Conservation (phyloP, 2,329 filamentous ascomycete genomes). For the Zymoseptoria brevis region DNA sequence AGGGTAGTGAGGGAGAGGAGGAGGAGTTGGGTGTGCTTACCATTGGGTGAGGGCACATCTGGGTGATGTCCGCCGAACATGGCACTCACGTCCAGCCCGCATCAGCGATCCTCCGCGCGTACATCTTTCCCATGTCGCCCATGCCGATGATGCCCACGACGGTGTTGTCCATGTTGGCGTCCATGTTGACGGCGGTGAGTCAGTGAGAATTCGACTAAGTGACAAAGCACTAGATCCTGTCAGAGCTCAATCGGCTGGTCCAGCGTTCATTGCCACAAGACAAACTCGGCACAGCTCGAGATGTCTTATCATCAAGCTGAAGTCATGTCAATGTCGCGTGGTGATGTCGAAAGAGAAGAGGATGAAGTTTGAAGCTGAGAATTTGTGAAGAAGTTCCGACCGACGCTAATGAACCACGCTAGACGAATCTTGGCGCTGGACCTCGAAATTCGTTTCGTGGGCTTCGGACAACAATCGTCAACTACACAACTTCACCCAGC, state of each 20-base stretch:
- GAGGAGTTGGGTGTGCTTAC: constrained; percentile 27
- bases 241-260: neutral
- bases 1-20: constrained; percentile 16
- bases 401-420: neutral
- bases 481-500: constrained; percentile 23
- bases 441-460: neutral
- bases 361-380: constrained; percentile 1
- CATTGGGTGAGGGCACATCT: constrained; percentile 17
- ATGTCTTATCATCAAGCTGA: neutral
- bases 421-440: neutral
- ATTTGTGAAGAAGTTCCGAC: neutral
- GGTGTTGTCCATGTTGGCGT: constrained; percentile 53
- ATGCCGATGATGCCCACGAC: constrained; percentile 93
- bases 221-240: neutral
- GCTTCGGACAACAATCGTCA: neutral
- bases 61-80: constrained; percentile 6
- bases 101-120: constrained; percentile 75
- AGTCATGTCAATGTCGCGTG: neutral
- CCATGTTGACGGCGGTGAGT: constrained; percentile 1
- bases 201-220: neutral
- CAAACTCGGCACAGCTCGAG: neutral
- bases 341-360: constrained; percentile 1
- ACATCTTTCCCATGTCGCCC: constrained; percentile 99
- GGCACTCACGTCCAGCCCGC: constrained; percentile 89
- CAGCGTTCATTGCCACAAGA: neutral